Percentiles rank a stretch among this genome's conserved stretches.
phyloP scores from a whole-genome alignment of 495 filamentous ascomycete species.

The Hypoxylon subgilvum region DNA sequence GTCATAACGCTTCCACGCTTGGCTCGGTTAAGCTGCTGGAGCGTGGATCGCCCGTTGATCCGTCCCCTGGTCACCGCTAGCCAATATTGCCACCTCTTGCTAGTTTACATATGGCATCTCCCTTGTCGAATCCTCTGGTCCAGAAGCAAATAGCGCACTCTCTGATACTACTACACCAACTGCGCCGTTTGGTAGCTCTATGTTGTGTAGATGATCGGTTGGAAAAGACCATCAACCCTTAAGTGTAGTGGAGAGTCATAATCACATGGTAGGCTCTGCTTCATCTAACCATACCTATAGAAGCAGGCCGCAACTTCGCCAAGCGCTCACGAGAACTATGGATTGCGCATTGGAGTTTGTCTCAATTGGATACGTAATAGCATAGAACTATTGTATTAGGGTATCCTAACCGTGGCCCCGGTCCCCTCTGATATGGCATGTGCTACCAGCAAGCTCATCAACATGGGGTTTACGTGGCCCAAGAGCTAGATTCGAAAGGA shows the following conservation, averaged over 20 bases:
- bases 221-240: not conserved
- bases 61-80: not conserved
- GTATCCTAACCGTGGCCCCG: not conserved
- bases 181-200: not conserved
- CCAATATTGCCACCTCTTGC: not conserved
- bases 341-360: too few species aligned
- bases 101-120: not conserved
- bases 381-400: not conserved
- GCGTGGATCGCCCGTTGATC: slow-evolving; percentile 1
- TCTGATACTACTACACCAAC: too few species aligned
- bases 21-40: not conserved
- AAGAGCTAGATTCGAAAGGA: not conserved
- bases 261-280: not conserved
- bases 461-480: not conserved
- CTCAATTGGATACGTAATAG: too few species aligned
- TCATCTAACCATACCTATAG: not conserved
- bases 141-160: not conserved
- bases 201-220: not conserved
- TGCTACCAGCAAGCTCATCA: not conserved
- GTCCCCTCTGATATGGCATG: too few species aligned
- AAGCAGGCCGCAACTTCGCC: not conserved
- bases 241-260: not conserved
- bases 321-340: too few species aligned
- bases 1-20: not conserved
- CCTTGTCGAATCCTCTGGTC: not conserved